These are phyloP conservation scores for Aureobasidium pullulans DNA, from an alignment of 2,329 filamentous ascomycete species.

Conservation along the genomic window DNA sequence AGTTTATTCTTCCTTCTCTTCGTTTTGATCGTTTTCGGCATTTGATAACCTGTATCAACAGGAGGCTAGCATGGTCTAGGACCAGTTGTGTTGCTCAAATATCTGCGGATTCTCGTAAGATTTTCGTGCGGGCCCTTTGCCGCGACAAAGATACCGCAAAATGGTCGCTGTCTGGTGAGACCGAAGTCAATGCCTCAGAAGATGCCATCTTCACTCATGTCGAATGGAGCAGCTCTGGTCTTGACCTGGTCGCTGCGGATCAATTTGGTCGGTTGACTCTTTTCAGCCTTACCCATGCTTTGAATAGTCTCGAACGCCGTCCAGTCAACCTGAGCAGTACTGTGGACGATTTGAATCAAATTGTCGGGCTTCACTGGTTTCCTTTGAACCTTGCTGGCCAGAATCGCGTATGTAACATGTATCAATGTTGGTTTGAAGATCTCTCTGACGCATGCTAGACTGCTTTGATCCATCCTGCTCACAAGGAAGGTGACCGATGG, in stretches of 20 bases:
- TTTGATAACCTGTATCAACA: conserved; percentile 29
- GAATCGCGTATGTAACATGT: conserved; percentile 21
- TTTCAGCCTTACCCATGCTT: conserved; percentile 59
- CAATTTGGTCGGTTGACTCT: conserved; percentile 69
- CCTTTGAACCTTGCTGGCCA: conserved; percentile 30
- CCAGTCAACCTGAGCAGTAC: conserved; percentile 60
- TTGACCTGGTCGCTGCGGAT: conserved; percentile 79
- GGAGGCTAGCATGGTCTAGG: conserved; percentile 81
- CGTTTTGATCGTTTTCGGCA: background rate
- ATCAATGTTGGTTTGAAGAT: background rate
- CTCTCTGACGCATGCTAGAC: conserved; percentile 26
- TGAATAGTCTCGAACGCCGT: conserved; percentile 63
- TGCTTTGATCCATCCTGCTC: conserved; percentile 30
- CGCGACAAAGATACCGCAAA: conserved; percentile 60
- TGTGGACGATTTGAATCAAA: conserved; percentile 64
- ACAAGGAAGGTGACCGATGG: conserved; percentile 46
- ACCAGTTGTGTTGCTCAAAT: conserved; percentile 80
- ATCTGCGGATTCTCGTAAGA: conserved; percentile 58
- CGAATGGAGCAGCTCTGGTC: conserved; percentile 68
- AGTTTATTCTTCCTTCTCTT: conserved; percentile 28
- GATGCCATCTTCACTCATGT: conserved; percentile 68
- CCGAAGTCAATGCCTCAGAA: conserved; percentile 54
- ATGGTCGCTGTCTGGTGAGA: conserved; percentile 73
- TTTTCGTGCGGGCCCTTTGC: conserved; percentile 67
- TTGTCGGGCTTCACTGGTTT: conserved; percentile 86